phyloP scores from a whole-genome alignment of 768 basidiomycete species.

The Boletus rubescentipes region DNA sequence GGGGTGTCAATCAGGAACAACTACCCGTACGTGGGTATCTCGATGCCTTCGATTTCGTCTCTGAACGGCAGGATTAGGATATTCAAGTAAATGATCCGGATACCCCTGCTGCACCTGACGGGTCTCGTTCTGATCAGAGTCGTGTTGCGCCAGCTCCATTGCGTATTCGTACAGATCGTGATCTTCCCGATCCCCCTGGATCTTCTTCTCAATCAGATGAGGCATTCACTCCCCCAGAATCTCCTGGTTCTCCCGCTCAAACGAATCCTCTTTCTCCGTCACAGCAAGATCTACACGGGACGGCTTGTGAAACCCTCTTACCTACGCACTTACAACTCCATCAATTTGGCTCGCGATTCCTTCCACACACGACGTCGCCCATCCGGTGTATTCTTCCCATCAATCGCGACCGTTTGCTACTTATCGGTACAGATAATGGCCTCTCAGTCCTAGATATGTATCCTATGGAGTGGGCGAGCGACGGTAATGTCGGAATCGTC shows the following conservation, averaged over 20 bases:
- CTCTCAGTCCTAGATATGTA: slow-evolving; percentile 83
- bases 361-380: slow-evolving; percentile 73
- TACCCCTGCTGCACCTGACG: slow-evolving; percentile 1
- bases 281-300: slow-evolving; percentile 34
- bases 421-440: slow-evolving; percentile 79
- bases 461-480: slow-evolving; percentile 61
- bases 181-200: slow-evolving; percentile 30
- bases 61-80: slow-evolving; percentile 15
- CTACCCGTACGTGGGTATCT: slow-evolving; percentile 14
- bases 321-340: slow-evolving; percentile 69
- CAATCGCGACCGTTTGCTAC: slow-evolving; percentile 58
- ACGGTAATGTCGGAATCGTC: slow-evolving; percentile 40
- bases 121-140: slow-evolving; percentile 9
- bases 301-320: slow-evolving; percentile 50
- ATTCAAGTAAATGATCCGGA: slow-evolving; percentile 11
- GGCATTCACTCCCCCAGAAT: slow-evolving; percentile 4
- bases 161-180: slow-evolving; percentile 46
- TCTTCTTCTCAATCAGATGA: slow-evolving; percentile 8
- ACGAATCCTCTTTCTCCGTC: slow-evolving; percentile 30
- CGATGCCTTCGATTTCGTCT: background rate
- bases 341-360: slow-evolving; percentile 82
- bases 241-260: slow-evolving; percentile 13
- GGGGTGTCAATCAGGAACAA: slow-evolving; percentile 50
- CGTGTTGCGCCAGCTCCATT: slow-evolving; percentile 23
- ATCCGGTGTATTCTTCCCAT: slow-evolving; percentile 78